phyloP scores from a whole-genome alignment of 1,139 yeast species.

The Geotrichum cucujoidarum region DNA sequence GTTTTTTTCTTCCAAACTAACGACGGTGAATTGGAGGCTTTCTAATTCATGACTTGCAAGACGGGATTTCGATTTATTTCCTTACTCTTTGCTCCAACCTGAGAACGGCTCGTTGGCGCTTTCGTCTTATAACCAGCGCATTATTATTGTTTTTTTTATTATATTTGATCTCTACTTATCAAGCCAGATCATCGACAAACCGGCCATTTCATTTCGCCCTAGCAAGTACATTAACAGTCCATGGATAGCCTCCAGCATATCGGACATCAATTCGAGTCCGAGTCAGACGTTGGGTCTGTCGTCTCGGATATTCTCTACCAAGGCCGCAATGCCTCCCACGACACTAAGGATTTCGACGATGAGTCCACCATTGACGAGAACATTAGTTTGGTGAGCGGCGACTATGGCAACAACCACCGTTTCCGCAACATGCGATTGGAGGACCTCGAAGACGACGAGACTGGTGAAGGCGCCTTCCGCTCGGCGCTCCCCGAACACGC shows the following conservation, averaged over 20 bases:
- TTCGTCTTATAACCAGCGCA: no score
- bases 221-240: no score
- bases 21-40: no score
- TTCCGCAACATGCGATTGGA: conserved; percentile 24
- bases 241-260: conserved; percentile 30
- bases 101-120: no score
- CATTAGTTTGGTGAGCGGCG: conserved; percentile 26
- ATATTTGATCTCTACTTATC: no score
- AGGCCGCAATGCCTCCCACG: conserved; percentile 22
- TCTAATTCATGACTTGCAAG: no score
- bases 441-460: conserved; percentile 14
- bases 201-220: no score
- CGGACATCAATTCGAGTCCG: conserved; percentile 29
- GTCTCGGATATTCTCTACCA: conserved; percentile 30
- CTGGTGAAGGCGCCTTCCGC: conserved; percentile 7
- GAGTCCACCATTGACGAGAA: conserved; percentile 27
- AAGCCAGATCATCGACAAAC: no score
- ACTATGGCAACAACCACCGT: conserved; percentile 19
- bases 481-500: conserved; percentile 34
- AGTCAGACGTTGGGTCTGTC: conserved; percentile 29
- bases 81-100: no score
- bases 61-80: no score
- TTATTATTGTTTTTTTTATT: no score
- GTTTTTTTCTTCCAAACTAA: no score
- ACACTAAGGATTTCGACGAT: conserved; percentile 17